Conservation (phyloP, 164 flowering plant species). For the Brasenia schreberi region DNA sequence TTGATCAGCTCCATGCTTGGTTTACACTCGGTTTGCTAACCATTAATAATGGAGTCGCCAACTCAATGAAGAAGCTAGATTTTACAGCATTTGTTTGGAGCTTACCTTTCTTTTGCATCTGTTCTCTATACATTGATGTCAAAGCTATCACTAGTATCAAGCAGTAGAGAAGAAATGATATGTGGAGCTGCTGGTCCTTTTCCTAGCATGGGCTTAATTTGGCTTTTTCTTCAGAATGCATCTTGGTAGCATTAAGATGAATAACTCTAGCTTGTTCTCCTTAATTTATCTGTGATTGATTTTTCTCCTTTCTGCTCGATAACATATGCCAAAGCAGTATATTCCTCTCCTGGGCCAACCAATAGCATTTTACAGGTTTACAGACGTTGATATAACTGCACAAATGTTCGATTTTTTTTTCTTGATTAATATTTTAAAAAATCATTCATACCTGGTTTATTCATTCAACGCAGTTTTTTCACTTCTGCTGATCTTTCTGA, state of each 20-base stretch:
- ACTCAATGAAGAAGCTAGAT: no score
- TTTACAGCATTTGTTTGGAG: no score
- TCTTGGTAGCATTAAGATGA: not conserved
- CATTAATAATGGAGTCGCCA: no score
- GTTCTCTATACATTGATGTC: no score
- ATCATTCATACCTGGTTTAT: not conserved
- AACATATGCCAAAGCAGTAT: constrained; percentile 99
- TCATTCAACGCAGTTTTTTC: constrained; percentile 46
- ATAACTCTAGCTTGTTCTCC: not conserved
- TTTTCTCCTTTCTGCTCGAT: constrained; percentile 10
- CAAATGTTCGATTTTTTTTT: not conserved
- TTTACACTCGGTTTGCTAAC: no score
- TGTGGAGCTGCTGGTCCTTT: no score
- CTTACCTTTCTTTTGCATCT: no score
- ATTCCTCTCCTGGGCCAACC: constrained; percentile 89
- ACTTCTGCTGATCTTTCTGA: constrained; percentile 66
- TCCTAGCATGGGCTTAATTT: no score
- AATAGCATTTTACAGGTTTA: constrained; percentile 81
- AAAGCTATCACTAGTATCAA: no score
- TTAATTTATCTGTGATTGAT: not conserved
- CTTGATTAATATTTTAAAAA: not conserved
- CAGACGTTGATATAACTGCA: not conserved
- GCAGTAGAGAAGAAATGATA: no score
- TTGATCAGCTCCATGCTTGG: no score
- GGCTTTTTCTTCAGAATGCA: no score